Evolutionary conservation across 306 rosid species (phyloP).

Genomic region (Pyrus betulifolia): DNA sequence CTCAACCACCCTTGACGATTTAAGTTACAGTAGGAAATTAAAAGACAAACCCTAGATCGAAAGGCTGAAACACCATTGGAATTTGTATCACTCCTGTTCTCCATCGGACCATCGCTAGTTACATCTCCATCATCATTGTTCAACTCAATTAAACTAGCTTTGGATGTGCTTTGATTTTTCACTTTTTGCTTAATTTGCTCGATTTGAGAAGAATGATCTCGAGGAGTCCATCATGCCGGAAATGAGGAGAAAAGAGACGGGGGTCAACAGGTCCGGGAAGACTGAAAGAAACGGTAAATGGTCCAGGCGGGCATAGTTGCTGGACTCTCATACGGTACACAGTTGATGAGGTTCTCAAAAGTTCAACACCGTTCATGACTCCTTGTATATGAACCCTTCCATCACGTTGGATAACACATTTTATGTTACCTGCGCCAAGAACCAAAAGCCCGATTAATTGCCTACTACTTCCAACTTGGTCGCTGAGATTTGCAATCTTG

Average conservation of each 20-base stretch:
- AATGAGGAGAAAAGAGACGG: slow-evolving; percentile 39
- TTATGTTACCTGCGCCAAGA: slow-evolving; percentile 28
- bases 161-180: slow-evolving; percentile 17
- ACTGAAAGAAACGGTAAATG: slow-evolving; percentile 37
- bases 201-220: slow-evolving; percentile 41
- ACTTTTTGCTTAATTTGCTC: neutral
- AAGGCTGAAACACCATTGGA: too few relatives aligned
- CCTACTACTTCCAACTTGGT: neutral
- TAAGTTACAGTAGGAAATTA: too few relatives aligned
- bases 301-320: slow-evolving; percentile 45
- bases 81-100: too few relatives aligned
- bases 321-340: slow-evolving; percentile 39
- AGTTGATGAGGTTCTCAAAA: slow-evolving; percentile 22
- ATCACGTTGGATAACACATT: slow-evolving; percentile 36
- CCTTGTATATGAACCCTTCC: slow-evolving; percentile 53
- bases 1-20: too few relatives aligned
- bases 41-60: too few relatives aligned
- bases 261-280: slow-evolving; percentile 60
- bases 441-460: too few relatives aligned
- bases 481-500: neutral
- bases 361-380: slow-evolving; percentile 31
- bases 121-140: slow-evolving; percentile 4
- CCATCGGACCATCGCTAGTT: neutral
- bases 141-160: slow-evolving; percentile 1
- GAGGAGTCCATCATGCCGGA: slow-evolving; percentile 44